phyloP scores from a whole-genome alignment of 352 stramenopile species.

The Globisporangium middletonii region DNA sequence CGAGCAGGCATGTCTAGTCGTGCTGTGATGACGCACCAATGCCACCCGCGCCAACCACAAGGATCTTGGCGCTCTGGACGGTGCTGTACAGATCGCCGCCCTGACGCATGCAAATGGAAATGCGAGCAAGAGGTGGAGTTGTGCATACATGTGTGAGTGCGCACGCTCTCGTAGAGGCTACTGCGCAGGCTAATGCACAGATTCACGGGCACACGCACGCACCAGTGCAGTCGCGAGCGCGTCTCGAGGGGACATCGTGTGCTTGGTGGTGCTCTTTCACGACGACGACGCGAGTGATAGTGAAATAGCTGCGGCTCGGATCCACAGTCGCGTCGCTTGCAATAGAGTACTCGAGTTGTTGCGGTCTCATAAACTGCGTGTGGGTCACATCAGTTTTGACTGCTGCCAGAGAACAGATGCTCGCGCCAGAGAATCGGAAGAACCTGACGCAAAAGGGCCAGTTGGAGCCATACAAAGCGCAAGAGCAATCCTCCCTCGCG shows the following conservation, averaged over 20 bases:
- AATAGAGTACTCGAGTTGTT: too few species aligned
- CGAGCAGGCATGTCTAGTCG: too few species aligned
- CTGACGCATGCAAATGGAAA: constrained; percentile 16
- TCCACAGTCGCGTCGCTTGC: too few species aligned
- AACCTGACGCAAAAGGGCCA: constrained; percentile 27
- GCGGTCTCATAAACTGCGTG: too few species aligned
- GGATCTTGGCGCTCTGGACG: constrained; percentile 84
- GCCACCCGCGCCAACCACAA: constrained; percentile 97
- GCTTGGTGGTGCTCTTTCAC: neutral
- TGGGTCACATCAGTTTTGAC: too few species aligned
- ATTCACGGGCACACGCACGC: constrained; percentile 10
- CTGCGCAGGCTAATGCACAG: neutral
- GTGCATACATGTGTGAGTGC: neutral
- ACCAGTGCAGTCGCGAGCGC: constrained; percentile 41
- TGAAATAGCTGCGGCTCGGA: too few species aligned
- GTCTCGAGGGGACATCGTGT: constrained; percentile 18
- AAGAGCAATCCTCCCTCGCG: neutral
- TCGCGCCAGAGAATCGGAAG: constrained; percentile 1
- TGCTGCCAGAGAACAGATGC: too few species aligned
- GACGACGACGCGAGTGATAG: too few species aligned
- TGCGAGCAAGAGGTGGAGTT: neutral
- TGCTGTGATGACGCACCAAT: constrained; percentile 75
- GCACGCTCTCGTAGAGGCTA: neutral
- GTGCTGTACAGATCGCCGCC: constrained; percentile 50
- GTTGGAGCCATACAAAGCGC: constrained; percentile 4